Conservation (phyloP, 2,329 filamentous ascomycete genomes). For the Pestalotiopsis sp. region DNA sequence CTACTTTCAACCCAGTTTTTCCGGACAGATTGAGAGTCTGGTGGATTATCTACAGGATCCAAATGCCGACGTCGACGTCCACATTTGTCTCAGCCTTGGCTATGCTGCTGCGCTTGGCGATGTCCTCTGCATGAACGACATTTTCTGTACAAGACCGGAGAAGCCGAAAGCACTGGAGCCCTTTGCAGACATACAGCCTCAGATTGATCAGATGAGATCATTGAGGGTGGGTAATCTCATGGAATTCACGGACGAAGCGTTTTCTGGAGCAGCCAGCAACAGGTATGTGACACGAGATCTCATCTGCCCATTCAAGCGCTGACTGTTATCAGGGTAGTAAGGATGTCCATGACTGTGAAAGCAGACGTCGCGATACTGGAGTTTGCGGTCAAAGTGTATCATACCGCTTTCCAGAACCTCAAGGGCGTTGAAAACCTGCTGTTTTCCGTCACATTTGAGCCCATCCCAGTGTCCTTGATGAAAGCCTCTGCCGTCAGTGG, state of each 20-base stretch:
- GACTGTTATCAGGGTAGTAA: not conserved
- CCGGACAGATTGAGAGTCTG: slow-evolving; percentile 16
- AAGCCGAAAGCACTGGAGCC: not conserved
- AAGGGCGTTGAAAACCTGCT: not conserved
- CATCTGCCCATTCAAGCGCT: too few relatives aligned
- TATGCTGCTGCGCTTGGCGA: slow-evolving; percentile 14
- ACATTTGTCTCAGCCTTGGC: slow-evolving; percentile 18
- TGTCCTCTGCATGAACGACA: not conserved
- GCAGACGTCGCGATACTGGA: not conserved
- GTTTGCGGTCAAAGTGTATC: not conserved
- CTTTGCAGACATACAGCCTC: not conserved
- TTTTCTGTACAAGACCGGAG: not conserved
- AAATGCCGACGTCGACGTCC: slow-evolving; percentile 9
- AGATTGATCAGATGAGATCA: not conserved
- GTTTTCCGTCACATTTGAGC: not conserved
- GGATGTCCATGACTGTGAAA: not conserved
- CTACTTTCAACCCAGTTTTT: slow-evolving; percentile 19
- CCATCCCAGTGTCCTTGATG: not conserved
- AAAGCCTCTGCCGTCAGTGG: not conserved
- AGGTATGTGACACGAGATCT: not conserved
- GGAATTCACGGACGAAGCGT: not conserved
- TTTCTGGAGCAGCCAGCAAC: not conserved
- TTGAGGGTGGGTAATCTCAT: not conserved
- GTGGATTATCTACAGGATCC: slow-evolving; percentile 14
- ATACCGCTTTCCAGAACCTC: not conserved